Base-by-base conservation (phyloP, 2,329 filamentous ascomycete genomes). In the Paramyrothecium roridum region DNA sequence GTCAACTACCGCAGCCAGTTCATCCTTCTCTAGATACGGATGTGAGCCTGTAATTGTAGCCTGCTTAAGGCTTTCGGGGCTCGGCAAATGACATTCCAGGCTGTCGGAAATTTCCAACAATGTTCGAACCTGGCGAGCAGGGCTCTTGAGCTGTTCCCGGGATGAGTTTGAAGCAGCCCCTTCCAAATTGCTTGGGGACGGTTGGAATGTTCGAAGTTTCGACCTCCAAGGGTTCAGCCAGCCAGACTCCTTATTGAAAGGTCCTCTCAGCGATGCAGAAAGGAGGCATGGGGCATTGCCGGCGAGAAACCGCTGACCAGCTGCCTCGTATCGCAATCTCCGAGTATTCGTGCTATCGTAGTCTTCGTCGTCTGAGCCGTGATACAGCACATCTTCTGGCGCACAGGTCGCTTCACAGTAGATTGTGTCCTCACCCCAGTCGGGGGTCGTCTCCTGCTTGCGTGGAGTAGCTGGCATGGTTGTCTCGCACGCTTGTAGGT, bases 261-360 rank as follows among this genome's bases (percentile, higher is more conserved):
- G 88, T 0, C 87, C 88, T 56, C 73, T 78, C 3, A 90, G 73
- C 7, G 73, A 70, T 8, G 87, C 81, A 13, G 88, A 87, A 3
- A 86, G 67, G 3, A 92, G 75, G 22, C 80, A 64, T 0, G 87
- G 79, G 2, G 76, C 65, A 30, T 77, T 71, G 1, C 87, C 88
- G 8, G 76, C 70, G 40, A 89, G 71, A 61, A 81, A 90, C 34
- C 78, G 76, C 33, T 77, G 71, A 1, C 83, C 87, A 13, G 86
- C 80, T 0, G 75, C 69, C 66, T 89, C 85, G 56, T 86, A 84
- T 56, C 83, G 78, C 21, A 74, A 68, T 23, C 76, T 77, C 65
- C 81, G 76, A 3, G 75, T 68, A 33, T 73, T 73, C 3, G 80
- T 69, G 20, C 66, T 67, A 13, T 77, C 70, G 58, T 83, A 82